Evolutionary conservation across 2,329 filamentous ascomycete genomes (phyloP).

Genomic region (Cladosporium sp.): DNA sequence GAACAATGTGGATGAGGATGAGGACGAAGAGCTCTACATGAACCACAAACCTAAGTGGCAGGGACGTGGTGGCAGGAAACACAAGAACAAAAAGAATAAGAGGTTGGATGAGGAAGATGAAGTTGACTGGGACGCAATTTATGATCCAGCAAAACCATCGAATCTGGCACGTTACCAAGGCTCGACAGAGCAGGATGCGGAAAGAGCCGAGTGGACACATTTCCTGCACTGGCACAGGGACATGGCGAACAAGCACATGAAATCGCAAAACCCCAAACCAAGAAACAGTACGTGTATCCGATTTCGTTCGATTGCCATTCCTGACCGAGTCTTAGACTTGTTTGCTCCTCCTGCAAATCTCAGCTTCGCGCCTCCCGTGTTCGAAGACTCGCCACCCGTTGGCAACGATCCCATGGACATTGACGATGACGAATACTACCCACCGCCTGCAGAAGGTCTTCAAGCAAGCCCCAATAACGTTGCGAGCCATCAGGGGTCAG

Average conservation of each 20-base stretch:
- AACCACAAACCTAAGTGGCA: constrained; percentile 60
- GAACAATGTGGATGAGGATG: constrained; percentile 62
- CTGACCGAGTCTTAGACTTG: not conserved
- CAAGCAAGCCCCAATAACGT: constrained; percentile 49
- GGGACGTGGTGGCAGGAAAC: constrained; percentile 65
- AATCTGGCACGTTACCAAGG: constrained; percentile 79
- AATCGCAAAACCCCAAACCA: not conserved
- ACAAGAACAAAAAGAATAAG: constrained; percentile 64
- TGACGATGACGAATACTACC: constrained; percentile 20
- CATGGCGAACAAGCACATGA: not conserved
- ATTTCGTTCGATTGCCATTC: not conserved
- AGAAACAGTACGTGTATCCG: constrained; percentile 1
- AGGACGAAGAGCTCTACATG: constrained; percentile 59
- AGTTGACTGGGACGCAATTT: constrained; percentile 84
- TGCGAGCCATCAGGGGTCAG: constrained; percentile 43
- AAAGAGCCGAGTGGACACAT: constrained; percentile 81
- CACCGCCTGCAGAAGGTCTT: constrained; percentile 21
- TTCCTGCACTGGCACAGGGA: constrained; percentile 61
- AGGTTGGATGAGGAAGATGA: constrained; percentile 52
- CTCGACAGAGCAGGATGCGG: constrained; percentile 76
- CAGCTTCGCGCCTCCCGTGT: constrained; percentile 48
- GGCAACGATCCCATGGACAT: constrained; percentile 10
- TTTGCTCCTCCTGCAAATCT: constrained; percentile 24
- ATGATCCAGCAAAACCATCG: constrained; percentile 77
- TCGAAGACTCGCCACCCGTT: constrained; percentile 14